These are phyloP conservation scores for Metarhizium guizhouense DNA, from an alignment of 2,329 filamentous ascomycete species.

Conservation along the genomic window DNA sequence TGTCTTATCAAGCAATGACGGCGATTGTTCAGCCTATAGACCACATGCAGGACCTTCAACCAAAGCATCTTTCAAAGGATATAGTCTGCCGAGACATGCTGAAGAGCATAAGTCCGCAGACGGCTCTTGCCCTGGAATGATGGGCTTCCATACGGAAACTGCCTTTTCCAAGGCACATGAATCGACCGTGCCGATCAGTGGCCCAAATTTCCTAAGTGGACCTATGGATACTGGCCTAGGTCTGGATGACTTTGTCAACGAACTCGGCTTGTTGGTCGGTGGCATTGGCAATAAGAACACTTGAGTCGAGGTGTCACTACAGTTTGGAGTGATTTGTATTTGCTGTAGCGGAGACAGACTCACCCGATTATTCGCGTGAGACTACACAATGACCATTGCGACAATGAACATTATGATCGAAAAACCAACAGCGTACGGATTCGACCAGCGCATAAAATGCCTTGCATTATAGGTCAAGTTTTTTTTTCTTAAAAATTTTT, in stretches of 20 bases:
- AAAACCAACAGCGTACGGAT: background rate
- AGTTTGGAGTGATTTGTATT: background rate
- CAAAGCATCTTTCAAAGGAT: constrained; percentile 23
- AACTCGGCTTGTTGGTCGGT: constrained; percentile 44
- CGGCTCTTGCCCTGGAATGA: background rate
- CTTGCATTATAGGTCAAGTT: background rate
- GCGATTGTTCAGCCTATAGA: constrained; percentile 23
- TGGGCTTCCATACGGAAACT: constrained; percentile 13
- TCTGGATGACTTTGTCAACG: constrained; percentile 32
- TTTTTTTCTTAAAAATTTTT: background rate
- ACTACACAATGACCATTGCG: background rate
- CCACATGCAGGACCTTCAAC: constrained; percentile 10
- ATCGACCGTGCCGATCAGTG: constrained; percentile 11
- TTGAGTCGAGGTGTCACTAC: constrained; percentile 6
- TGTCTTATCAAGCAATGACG: constrained; percentile 25
- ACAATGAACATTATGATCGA: background rate
- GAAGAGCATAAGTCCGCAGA: constrained; percentile 13
- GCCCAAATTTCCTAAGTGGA: constrained; percentile 20
- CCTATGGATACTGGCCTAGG: constrained; percentile 29
- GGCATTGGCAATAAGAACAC: constrained; percentile 29
- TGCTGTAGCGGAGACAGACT: background rate
- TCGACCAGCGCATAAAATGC: background rate
- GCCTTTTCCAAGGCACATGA: constrained; percentile 14
- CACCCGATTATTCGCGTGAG: background rate
- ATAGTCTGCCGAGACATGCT: constrained; percentile 34